Evolutionary conservation across 306 rosid species (phyloP).

Genomic region (Quercus cerris): DNA sequence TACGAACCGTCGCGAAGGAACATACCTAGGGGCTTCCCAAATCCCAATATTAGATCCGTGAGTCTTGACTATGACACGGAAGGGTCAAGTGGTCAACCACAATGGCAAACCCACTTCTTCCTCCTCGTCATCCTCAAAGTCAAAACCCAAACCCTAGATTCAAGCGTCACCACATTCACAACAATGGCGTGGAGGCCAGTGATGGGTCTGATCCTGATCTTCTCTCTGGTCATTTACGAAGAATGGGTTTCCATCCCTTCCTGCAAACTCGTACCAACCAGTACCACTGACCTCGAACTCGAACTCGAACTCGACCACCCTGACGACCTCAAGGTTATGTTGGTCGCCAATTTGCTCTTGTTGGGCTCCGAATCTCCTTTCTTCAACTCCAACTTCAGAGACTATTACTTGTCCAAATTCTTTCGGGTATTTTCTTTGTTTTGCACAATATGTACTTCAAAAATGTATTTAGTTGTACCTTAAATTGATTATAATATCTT

Average conservation of each 20-base stretch:
- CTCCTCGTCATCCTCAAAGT: background rate
- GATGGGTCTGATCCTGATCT: constrained; percentile 27
- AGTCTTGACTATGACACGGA: too few species aligned
- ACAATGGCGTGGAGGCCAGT: constrained; percentile 40
- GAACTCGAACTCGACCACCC: constrained; percentile 14
- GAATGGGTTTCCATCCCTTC: constrained; percentile 55
- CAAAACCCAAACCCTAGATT: background rate
- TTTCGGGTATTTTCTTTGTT: constrained; percentile 37
- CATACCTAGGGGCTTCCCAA: background rate
- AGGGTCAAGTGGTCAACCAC: background rate
- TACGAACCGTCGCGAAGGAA: too few species aligned
- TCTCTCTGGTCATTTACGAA: constrained; percentile 36
- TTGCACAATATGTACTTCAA: too few species aligned
- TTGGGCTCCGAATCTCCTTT: constrained; percentile 43
- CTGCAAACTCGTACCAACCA: constrained; percentile 32
- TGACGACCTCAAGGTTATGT: constrained; percentile 54
- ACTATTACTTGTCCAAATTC: constrained; percentile 58
- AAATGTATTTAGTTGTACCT: too few species aligned
- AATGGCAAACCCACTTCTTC: background rate
- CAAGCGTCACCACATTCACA: background rate
- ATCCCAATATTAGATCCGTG: too few species aligned
- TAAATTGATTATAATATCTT: too few species aligned
- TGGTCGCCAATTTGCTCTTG: constrained; percentile 62
- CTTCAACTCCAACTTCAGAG: constrained; percentile 34
- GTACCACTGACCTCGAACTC: background rate